These are phyloP conservation scores for Hymenoscyphus linearis DNA, from an alignment of 2,329 filamentous ascomycete genomes.

Conservation along the genomic window DNA sequence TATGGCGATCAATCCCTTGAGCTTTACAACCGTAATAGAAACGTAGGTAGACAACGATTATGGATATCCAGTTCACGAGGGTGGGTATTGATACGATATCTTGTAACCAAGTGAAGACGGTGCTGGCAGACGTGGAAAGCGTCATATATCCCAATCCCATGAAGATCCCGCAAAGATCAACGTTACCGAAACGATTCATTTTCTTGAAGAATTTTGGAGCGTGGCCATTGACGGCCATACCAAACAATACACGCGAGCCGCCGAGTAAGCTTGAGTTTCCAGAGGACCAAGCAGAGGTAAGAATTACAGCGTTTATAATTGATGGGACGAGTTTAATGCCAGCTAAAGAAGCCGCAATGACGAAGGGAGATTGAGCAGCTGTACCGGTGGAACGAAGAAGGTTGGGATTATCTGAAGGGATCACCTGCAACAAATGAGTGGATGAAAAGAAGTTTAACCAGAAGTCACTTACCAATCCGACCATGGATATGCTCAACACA, in stretches of 20 bases:
- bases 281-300: conserved; percentile 65
- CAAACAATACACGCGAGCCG: conserved; percentile 54
- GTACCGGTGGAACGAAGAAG: conserved; percentile 36
- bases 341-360: conserved; percentile 66
- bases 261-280: conserved; percentile 60
- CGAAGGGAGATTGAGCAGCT: conserved; percentile 56
- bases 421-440: conserved; percentile 49
- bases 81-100: conserved; percentile 58
- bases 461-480: conserved; percentile 1
- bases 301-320: conserved; percentile 72
- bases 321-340: conserved; percentile 64
- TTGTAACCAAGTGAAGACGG: conserved; percentile 63
- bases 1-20: conserved; percentile 45
- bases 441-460: conserved; percentile 30
- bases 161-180: conserved; percentile 49
- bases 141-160: conserved; percentile 69
- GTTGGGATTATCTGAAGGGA: conserved; percentile 47
- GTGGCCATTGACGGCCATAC: conserved; percentile 51
- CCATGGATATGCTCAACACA: conserved; percentile 5
- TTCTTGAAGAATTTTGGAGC: conserved; percentile 48
- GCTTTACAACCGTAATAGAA: conserved; percentile 48
- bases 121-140: conserved; percentile 49
- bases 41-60: conserved; percentile 54
- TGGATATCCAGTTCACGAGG: conserved; percentile 58
- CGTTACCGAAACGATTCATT: conserved; percentile 52